These are phyloP conservation scores for Solanum etuberosum DNA, from an alignment of 257 asterid genomes.

Conservation along the genomic window DNA sequence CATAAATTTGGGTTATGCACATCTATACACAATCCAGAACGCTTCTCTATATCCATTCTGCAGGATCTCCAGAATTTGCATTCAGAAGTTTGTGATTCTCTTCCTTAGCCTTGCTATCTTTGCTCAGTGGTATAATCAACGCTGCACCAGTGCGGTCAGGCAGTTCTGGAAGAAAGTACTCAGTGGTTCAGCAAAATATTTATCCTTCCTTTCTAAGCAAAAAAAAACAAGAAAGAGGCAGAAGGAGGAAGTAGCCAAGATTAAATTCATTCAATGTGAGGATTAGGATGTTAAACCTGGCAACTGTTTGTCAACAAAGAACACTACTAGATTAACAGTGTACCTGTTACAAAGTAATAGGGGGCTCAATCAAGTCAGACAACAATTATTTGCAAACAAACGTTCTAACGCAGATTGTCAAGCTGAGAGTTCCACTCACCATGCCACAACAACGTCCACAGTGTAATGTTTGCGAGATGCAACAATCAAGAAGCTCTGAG, in stretches of 20 bases:
- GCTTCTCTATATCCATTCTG: slow-evolving; percentile 27
- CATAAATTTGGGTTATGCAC: slow-evolving; percentile 38
- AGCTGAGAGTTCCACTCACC: slow-evolving; percentile 33
- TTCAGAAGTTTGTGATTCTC: slow-evolving; percentile 42
- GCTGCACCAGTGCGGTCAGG: slow-evolving; percentile 65
- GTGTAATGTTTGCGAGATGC: slow-evolving; percentile 96
- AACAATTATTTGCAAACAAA: background rate
- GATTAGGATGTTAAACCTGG: background rate
- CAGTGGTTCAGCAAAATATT: background rate
- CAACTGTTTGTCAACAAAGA: slow-evolving; percentile 61
- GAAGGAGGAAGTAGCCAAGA: background rate
- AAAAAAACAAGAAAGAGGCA: background rate
- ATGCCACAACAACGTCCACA: slow-evolving; percentile 91
- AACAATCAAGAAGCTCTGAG: slow-evolving; percentile 82
- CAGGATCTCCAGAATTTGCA: slow-evolving; percentile 40
- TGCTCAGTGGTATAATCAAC: slow-evolving; percentile 50
- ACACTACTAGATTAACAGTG: slow-evolving; percentile 88
- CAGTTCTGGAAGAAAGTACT: slow-evolving; percentile 37
- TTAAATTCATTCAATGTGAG: background rate
- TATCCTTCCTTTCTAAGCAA: background rate
- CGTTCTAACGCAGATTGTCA: background rate
- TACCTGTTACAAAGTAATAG: slow-evolving; percentile 45
- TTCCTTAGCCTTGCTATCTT: slow-evolving; percentile 53
- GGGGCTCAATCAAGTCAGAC: background rate
- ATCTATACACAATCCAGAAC: slow-evolving; percentile 16